phyloP scores from a whole-genome alignment of 2,329 filamentous ascomycete genomes.

The Alternaria atra region DNA sequence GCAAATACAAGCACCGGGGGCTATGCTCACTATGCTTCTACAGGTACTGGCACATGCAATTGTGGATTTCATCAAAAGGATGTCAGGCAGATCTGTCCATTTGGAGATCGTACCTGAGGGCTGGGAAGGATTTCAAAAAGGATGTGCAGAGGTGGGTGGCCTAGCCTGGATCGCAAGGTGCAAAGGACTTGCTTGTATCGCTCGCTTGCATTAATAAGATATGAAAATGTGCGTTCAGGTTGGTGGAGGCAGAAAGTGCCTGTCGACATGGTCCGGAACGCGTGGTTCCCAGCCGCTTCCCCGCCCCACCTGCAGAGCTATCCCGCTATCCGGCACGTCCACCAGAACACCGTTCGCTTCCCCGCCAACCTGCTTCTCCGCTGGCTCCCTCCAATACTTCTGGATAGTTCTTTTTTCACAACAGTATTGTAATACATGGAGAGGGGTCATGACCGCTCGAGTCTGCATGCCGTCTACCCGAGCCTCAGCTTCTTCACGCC shows the following conservation, averaged over 20 bases:
- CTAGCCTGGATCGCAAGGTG: not conserved
- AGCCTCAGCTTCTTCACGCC: not conserved
- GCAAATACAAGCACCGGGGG: not conserved
- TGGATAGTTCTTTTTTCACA: not conserved
- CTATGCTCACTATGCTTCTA: not conserved
- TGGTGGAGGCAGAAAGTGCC: not conserved
- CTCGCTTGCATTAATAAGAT: not conserved
- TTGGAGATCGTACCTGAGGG: not conserved
- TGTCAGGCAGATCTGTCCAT: not conserved
- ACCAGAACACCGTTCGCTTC: not conserved
- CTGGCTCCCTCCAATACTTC: not conserved
- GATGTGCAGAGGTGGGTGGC: not conserved
- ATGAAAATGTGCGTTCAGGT: not conserved
- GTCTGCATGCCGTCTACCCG: not conserved
- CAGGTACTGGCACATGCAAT: not conserved
- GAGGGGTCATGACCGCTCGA: not conserved
- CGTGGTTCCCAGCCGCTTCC: slow-evolving; percentile 1
- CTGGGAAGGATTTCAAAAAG: not conserved
- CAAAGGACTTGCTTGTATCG: not conserved
- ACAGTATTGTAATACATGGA: not conserved
- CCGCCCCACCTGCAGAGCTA: not conserved
- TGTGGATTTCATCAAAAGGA: not conserved
- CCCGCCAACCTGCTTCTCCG: not conserved
- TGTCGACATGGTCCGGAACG: not conserved
- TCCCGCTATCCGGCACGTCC: not conserved